A percentile compares a stretch with the other conserved stretches of the same genome.
These are phyloP conservation scores for Fraxinus dipetala DNA, from an alignment of 305 asterid species.

Conservation along the genomic window DNA sequence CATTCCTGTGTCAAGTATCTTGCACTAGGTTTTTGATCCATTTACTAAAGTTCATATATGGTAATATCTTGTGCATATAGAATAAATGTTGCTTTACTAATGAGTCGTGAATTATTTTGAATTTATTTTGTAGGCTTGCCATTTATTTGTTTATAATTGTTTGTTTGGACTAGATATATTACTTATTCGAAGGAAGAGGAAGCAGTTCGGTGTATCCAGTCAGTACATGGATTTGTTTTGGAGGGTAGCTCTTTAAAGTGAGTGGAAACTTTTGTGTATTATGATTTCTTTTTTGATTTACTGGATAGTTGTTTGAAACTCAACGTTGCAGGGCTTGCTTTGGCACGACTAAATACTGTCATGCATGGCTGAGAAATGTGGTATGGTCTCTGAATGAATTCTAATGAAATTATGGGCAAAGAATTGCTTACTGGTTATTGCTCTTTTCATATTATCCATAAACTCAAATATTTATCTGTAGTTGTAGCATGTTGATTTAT, in stretches of 20 bases:
- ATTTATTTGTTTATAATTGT: slow-evolving; percentile 3
- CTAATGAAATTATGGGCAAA: slow-evolving; percentile 12
- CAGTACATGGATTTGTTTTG: slow-evolving; percentile 80
- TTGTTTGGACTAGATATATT: slow-evolving; percentile 60
- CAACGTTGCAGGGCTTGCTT: slow-evolving; percentile 82
- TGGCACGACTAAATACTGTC: slow-evolving; percentile 98
- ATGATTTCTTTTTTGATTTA: slow-evolving; percentile 3
- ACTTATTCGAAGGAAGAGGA: slow-evolving; percentile 90
- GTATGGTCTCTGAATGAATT: slow-evolving; percentile 41
- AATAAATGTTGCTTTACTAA: not conserved
- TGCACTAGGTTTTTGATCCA: not conserved
- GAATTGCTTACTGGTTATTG: not conserved
- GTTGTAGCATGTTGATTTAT: slow-evolving; percentile 8
- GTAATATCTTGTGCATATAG: not conserved
- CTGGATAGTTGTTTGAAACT: slow-evolving; percentile 25
- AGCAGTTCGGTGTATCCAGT: slow-evolving; percentile 91
- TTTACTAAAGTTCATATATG: slow-evolving; percentile 4
- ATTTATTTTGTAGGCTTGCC: slow-evolving; percentile 10
- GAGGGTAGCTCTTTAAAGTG: slow-evolving; percentile 82
- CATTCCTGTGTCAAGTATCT: not conserved
- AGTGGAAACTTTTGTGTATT: slow-evolving; percentile 24
- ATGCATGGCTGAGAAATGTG: slow-evolving; percentile 96
- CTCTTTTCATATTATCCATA: slow-evolving; percentile 6
- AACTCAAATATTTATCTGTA: slow-evolving; percentile 12
- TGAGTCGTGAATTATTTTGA: not conserved